Conservation (phyloP, 192 early-diverging fungal genomes). For the Coemansia sp. region DNA sequence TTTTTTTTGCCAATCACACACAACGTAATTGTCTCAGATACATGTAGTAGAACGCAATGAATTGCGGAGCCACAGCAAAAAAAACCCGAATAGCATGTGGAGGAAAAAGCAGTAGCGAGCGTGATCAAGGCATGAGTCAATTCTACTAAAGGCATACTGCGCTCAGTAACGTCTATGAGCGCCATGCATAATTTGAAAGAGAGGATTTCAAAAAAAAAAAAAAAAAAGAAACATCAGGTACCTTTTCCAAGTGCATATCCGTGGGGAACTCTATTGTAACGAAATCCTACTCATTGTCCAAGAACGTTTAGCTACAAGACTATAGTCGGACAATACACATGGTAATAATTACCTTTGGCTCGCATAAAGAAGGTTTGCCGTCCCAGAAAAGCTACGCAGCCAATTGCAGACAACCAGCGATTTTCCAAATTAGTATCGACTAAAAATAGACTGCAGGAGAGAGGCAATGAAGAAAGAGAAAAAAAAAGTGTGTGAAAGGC, state of each 20-base stretch:
- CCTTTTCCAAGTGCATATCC: conserved; percentile 45
- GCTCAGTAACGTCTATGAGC: too few species aligned
- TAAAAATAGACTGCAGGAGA: neutral
- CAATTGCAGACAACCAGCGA: neutral
- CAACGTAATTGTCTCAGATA: neutral
- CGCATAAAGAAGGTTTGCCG: conserved; percentile 6
- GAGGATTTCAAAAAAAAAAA: too few species aligned
- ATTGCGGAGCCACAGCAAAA: conserved; percentile 1
- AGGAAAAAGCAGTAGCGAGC: neutral
- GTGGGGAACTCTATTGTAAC: conserved; percentile 14
- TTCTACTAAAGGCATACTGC: too few species aligned
- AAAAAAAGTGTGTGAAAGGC: neutral
- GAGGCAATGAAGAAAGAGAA: neutral
- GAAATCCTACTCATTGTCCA: conserved; percentile 11
- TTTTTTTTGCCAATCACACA: neutral
- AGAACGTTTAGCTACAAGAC: neutral
- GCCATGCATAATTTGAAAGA: too few species aligned
- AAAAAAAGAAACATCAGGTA: conserved; percentile 10
- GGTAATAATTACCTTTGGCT: conserved; percentile 11
- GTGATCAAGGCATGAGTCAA: neutral
- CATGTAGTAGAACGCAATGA: neutral
- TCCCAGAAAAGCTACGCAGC: conserved; percentile 11
- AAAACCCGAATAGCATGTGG: neutral
- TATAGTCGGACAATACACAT: too few species aligned
- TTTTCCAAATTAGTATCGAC: neutral